Evolutionary conservation across 192 early-diverging fungal genomes (phyloP).

Genomic region (Podila epigama): DNA sequence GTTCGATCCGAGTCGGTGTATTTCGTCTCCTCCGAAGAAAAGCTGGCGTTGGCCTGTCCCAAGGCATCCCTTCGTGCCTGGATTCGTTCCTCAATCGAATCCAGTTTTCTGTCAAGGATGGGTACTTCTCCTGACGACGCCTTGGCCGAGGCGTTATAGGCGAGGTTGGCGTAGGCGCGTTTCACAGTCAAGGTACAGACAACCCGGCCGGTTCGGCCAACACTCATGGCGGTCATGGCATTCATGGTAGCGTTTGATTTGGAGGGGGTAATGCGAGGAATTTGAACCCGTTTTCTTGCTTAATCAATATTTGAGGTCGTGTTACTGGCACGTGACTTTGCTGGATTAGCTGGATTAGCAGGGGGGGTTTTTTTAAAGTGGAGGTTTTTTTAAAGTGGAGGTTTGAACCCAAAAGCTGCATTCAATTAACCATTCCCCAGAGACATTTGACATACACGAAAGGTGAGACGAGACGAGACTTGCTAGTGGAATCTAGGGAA

Average conservation of each 20-base stretch:
- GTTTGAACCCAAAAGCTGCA: too few relatives aligned
- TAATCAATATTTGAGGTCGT: too few relatives aligned
- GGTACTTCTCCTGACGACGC: constrained; percentile 31
- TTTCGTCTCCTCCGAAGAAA: constrained; percentile 5
- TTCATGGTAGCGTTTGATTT: constrained; percentile 25
- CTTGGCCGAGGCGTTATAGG: constrained; percentile 36
- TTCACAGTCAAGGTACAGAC: constrained; percentile 4
- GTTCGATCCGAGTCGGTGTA: neutral
- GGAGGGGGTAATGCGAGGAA: neutral
- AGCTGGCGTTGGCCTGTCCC: neutral
- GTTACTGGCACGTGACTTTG: too few relatives aligned
- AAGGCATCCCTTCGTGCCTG: constrained; percentile 43
- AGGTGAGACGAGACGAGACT: too few relatives aligned
- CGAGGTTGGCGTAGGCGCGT: constrained; percentile 43
- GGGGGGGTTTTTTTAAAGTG: too few relatives aligned
- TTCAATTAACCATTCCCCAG: too few relatives aligned
- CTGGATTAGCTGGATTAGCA: too few relatives aligned
- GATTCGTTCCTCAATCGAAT: constrained; percentile 48
- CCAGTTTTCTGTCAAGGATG: constrained; percentile 40
- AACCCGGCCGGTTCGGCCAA: constrained; percentile 20
- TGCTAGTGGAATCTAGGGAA: too few relatives aligned
- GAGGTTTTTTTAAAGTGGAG: too few relatives aligned
- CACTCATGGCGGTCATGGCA: constrained; percentile 31
- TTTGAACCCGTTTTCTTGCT: neutral
- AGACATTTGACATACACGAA: too few relatives aligned